phyloP scores from a whole-genome alignment of 495 filamentous ascomycete species.

The Aspergillus biplanus region DNA sequence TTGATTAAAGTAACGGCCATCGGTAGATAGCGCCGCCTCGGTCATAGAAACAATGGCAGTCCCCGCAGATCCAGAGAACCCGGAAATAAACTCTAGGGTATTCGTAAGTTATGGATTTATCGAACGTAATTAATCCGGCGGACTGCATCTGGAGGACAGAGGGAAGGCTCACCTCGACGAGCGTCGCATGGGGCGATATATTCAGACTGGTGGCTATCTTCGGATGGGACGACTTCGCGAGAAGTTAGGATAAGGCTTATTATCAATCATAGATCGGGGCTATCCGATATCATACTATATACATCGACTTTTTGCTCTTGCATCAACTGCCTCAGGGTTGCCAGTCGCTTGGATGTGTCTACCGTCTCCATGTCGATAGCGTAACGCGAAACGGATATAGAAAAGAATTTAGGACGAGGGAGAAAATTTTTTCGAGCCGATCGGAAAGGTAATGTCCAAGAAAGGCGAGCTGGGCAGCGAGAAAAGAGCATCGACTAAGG shows the following conservation, averaged over 20 bases:
- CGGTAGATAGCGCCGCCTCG: constrained; percentile 89
- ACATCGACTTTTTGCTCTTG: constrained; percentile 83
- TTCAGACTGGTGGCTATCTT: constrained; percentile 97
- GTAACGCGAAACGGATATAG: constrained; percentile 39
- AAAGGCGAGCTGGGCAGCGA: constrained; percentile 37
- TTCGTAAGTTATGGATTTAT: constrained; percentile 20
- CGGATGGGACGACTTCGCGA: constrained; percentile 86
- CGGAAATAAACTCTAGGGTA: constrained; percentile 76
- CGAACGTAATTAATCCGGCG: background rate
- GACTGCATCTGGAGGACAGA: constrained; percentile 4
- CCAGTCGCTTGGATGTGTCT: constrained; percentile 77
- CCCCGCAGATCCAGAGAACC: constrained; percentile 94
- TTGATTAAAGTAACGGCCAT: constrained; percentile 99
- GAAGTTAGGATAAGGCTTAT: constrained; percentile 22
- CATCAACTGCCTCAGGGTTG: constrained; percentile 84
- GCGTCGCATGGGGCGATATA: constrained; percentile 95
- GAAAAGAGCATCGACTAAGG: constrained; percentile 47
- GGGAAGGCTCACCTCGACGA: constrained; percentile 67
- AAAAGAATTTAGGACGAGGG: constrained; percentile 40
- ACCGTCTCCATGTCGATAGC: constrained; percentile 78
- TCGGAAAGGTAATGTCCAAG: constrained; percentile 38
- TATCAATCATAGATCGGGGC: constrained; percentile 7
- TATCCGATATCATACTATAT: constrained; percentile 71
- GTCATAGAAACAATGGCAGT: constrained; percentile 85
- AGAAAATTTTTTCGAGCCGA: constrained; percentile 35